Conservation (phyloP, 352 stramenopile species). For the Thalassiosira livingstoniorum region DNA sequence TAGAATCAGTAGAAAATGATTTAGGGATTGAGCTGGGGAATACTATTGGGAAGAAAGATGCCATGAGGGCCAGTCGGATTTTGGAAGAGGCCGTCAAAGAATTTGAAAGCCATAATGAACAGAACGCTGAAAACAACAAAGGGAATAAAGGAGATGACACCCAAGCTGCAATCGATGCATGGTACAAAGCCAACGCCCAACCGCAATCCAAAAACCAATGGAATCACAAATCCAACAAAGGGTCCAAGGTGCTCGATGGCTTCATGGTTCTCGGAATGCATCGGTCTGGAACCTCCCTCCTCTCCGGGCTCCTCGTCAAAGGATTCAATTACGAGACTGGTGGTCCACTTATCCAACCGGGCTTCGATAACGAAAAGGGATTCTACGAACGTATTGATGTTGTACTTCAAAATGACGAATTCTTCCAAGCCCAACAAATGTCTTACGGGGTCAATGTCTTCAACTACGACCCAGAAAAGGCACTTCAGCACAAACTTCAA, state of each 20-base stretch:
- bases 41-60: conserved; percentile 33
- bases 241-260: conserved; percentile 32
- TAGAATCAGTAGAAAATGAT: not conserved
- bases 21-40: conserved; percentile 2
- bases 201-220: too few species aligned
- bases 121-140: not conserved
- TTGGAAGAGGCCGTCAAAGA: conserved; percentile 32
- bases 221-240: conserved; percentile 2
- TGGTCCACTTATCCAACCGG: conserved; percentile 55
- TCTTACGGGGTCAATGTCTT: conserved; percentile 76
- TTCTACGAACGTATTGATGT: conserved; percentile 86
- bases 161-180: conserved; percentile 25
- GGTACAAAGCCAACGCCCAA: conserved; percentile 22
- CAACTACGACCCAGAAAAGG: conserved; percentile 73
- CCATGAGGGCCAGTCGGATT: conserved; percentile 24
- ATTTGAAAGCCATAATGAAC: conserved; percentile 25
- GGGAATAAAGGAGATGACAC: conserved; percentile 26
- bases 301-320: conserved; percentile 80
- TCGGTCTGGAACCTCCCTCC: conserved; percentile 81
- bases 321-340: conserved; percentile 77
- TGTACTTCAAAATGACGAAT: conserved; percentile 87
- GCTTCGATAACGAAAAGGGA: conserved; percentile 87
- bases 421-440: conserved; percentile 77
- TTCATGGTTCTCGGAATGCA: conserved; percentile 87
- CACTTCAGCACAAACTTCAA: conserved; percentile 62